Evolutionary conservation across 106 monocot species (phyloP).

Genomic region (Allium cepa): DNA sequence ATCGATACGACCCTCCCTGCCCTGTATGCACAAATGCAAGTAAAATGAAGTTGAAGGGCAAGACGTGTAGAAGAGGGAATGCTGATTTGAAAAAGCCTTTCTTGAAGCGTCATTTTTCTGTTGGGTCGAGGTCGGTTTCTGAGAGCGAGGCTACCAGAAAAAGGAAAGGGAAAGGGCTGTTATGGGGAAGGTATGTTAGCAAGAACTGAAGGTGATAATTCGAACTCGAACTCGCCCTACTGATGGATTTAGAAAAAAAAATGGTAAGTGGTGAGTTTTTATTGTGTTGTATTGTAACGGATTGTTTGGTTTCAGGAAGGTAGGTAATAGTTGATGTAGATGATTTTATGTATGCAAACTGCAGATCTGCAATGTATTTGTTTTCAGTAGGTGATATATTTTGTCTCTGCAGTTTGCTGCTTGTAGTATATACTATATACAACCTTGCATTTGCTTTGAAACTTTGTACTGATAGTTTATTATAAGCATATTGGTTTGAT

Average conservation of each 20-base stretch:
- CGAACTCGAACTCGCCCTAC: neutral
- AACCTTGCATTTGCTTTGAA: too few species aligned
- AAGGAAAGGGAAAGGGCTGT: conserved; percentile 24
- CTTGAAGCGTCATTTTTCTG: conserved; percentile 45
- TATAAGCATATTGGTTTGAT: too few species aligned
- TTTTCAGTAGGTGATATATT: too few species aligned
- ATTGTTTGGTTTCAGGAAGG: neutral
- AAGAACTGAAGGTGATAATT: conserved; percentile 1
- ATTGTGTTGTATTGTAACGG: neutral
- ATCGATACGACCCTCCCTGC: conserved; percentile 66
- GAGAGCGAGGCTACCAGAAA: conserved; percentile 28
- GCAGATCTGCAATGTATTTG: too few species aligned
- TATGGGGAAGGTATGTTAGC: conserved; percentile 35
- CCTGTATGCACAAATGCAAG: conserved; percentile 56
- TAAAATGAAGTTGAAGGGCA: conserved; percentile 30
- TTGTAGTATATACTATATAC: too few species aligned
- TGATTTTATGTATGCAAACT: too few species aligned
- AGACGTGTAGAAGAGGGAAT: conserved; percentile 44
- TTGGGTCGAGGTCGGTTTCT: conserved; percentile 26
- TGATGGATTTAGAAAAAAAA: neutral
- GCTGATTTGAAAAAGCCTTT: conserved; percentile 43
- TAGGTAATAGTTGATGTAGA: too few species aligned
- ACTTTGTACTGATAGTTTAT: too few species aligned
- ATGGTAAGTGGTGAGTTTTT: neutral
- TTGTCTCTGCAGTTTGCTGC: too few species aligned